Conservation (phyloP, 2,329 filamentous ascomycete genomes). For the Calonectria henricotiae region DNA sequence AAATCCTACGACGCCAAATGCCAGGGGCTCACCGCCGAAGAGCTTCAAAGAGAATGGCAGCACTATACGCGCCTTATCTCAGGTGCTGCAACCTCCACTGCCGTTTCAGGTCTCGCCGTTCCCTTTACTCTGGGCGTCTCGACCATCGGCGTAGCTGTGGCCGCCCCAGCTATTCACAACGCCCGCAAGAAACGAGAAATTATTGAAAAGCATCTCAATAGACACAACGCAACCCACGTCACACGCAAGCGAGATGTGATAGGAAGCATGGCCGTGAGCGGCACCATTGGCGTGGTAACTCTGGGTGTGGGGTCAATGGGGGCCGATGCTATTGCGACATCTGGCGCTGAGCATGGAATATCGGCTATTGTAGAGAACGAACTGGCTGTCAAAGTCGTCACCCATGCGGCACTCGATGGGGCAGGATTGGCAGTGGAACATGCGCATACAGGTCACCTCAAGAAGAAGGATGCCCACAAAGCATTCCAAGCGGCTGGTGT, state of each 20-base stretch:
- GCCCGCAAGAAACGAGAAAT: slow-evolving; percentile 62
- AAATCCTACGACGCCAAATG: slow-evolving; percentile 61
- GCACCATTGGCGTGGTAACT: slow-evolving; percentile 57
- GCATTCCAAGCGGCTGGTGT: slow-evolving; percentile 56
- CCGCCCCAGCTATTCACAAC: slow-evolving; percentile 61
- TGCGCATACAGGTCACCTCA: slow-evolving; percentile 55
- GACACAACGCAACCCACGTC: slow-evolving; percentile 56
- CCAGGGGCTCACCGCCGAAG: slow-evolving; percentile 56
- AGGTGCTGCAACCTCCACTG: slow-evolving; percentile 60
- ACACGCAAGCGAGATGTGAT: slow-evolving; percentile 62
- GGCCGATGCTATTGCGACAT: slow-evolving; percentile 57
- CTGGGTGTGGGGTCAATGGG: slow-evolving; percentile 58
- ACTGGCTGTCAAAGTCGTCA: slow-evolving; percentile 56
- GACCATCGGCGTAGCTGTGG: slow-evolving; percentile 59
- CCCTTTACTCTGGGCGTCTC: slow-evolving; percentile 61
- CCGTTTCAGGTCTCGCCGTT: slow-evolving; percentile 59
- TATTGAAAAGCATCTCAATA: slow-evolving; percentile 59
- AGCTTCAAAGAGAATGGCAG: slow-evolving; percentile 62
- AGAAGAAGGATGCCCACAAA: slow-evolving; percentile 57
- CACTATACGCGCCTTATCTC: slow-evolving; percentile 63
- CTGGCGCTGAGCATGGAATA: slow-evolving; percentile 58
- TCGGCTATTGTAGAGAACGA: slow-evolving; percentile 54
- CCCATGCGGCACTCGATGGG: slow-evolving; percentile 58
- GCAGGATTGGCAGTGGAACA: slow-evolving; percentile 58
- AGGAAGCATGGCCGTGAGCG: slow-evolving; percentile 59